Conservation (phyloP, 179 eudicot species). For the Corrigiola litoralis region DNA sequence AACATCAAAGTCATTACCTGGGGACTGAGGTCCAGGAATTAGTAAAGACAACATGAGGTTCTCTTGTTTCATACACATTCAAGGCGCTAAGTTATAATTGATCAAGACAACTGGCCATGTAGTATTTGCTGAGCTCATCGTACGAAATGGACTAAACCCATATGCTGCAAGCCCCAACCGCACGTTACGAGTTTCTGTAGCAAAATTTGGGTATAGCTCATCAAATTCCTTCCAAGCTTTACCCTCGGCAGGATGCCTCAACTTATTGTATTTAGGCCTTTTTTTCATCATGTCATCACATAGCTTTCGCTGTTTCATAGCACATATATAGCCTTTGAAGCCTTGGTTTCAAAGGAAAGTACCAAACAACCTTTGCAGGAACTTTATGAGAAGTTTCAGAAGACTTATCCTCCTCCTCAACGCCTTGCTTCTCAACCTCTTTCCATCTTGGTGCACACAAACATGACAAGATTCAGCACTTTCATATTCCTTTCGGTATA, state of each 20-base stretch:
- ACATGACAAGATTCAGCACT: not conserved
- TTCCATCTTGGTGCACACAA: not conserved
- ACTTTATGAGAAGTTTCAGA: not conserved
- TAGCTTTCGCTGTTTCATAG: not conserved
- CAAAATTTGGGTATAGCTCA: not conserved
- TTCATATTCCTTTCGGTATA: not conserved
- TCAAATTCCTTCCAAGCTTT: constrained; percentile 7
- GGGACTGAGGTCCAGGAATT: not conserved
- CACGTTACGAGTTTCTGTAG: not conserved
- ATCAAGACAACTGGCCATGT: not conserved
- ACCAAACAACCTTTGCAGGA: not conserved
- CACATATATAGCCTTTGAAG: not conserved
- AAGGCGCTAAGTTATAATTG: constrained; percentile 2
- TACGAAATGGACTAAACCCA: not conserved
- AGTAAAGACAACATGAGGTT: not conserved
- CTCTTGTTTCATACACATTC: not conserved
- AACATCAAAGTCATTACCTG: not conserved
- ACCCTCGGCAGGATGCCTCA: not conserved
- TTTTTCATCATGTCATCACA: not conserved
- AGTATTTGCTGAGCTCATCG: not conserved
- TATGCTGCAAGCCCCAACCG: not conserved
- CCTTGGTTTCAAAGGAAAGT: not conserved
- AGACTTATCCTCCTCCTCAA: not conserved
- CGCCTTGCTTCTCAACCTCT: not conserved
- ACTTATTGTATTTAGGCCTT: not conserved